Percentiles rank a stretch among this genome's conserved stretches.
Evolutionary conservation across 345 rosid genomes (phyloP).

Genomic region (Pelargonium nanum): DNA sequence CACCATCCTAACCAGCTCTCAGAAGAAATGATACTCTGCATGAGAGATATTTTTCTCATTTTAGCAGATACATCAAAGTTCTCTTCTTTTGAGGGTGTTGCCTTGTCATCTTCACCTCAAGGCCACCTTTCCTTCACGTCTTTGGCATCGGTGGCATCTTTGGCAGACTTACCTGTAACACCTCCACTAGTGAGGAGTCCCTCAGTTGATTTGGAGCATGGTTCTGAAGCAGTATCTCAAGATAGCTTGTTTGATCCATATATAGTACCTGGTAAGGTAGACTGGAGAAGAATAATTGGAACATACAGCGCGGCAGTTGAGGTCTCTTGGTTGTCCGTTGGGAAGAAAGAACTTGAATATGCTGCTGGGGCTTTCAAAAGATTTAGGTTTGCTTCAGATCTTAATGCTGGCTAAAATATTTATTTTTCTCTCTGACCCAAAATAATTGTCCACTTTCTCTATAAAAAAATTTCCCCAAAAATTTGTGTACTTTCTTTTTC

Average conservation of each 20-base stretch:
- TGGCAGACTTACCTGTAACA: slow-evolving; percentile 28
- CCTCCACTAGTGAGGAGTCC: slow-evolving; percentile 22
- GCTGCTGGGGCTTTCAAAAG: slow-evolving; percentile 50
- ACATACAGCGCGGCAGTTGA: slow-evolving; percentile 36
- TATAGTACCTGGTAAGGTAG: slow-evolving; percentile 30
- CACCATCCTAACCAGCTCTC: slow-evolving; percentile 43
- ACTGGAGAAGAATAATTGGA: slow-evolving; percentile 35
- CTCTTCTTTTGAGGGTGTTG: slow-evolving; percentile 21
- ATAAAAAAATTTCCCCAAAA: no score
- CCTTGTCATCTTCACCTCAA: slow-evolving; percentile 32
- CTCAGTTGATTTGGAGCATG: slow-evolving; percentile 9
- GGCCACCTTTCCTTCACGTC: slow-evolving; percentile 32
- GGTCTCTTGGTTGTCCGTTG: slow-evolving; percentile 52
- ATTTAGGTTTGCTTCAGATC: slow-evolving; percentile 11
- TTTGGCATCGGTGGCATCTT: slow-evolving; percentile 29
- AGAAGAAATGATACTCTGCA: slow-evolving; percentile 57
- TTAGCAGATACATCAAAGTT: slow-evolving; percentile 42
- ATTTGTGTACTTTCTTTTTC: no score
- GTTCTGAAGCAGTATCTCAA: slow-evolving; percentile 14
- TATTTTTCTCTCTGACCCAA: no score
- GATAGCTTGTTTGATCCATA: slow-evolving; percentile 32
- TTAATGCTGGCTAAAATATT: no score
- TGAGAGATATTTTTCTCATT: slow-evolving; percentile 53
- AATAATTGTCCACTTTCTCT: no score
- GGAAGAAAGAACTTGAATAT: slow-evolving; percentile 52